Evolutionary conservation across 306 rosid species (phyloP), one percentile per base, ranked within the genome.

Genomic region (Notholithocarpus densiflorus): DNA sequence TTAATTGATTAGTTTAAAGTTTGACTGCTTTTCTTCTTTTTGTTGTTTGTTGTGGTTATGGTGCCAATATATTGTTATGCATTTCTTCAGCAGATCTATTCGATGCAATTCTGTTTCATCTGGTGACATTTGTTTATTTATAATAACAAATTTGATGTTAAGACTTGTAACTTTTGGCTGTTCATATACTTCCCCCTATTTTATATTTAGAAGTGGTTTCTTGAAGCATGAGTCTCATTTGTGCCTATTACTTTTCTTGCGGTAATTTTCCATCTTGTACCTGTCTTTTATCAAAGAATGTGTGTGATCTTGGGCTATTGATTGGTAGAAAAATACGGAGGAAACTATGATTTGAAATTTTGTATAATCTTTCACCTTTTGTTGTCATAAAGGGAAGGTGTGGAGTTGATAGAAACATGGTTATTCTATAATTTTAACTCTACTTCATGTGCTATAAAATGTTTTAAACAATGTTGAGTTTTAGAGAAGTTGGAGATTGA

Each of bases 1-100:
- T 31, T 74, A 61, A 56, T 76, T 78, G 66, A 71, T 59, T 78
- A 73, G 75, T 84, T 79, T 74, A 56, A 75, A 74, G 75, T 66
- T 54, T 80, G 75, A 61, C 60, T 12, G 53, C 56, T 85, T 48
- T 34, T 53, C 79, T 81, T 80, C 52, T 72, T 77, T 79, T 77
- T 66, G 37, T 7, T 82, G 71, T 59, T 75, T 72, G 74, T 55
- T 66, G 56, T 21, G n/a, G 71, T 71, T 51, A 13, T 72, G 52
- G n/a, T 12, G 52, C 24, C 45, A 51, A 54, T 80, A 51, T 17
- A 57, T 20, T 12, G 10, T n/a, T 52, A 57, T 64, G 72, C 52
- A 56, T 87, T 73, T 64, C 77, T 77, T 24, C 43, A 57, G 12
- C 20, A 18, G 71, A 55, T 79, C 61, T 52, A 21, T 64, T 23